phyloP scores from a whole-genome alignment of 2,329 filamentous ascomycete species.

The Clarireedia paspali region DNA sequence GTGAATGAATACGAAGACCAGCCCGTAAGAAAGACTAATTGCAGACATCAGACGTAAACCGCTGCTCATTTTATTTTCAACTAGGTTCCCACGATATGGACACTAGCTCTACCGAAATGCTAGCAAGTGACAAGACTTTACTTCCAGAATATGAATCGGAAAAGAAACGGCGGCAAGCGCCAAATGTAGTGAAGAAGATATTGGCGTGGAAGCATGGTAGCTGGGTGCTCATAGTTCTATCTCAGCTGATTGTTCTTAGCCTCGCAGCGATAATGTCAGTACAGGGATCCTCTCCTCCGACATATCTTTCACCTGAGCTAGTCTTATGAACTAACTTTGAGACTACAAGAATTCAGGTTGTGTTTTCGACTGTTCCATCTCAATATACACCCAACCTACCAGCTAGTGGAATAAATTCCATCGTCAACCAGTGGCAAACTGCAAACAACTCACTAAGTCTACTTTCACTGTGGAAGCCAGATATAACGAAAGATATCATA shows the following conservation, averaged over 20 bases:
- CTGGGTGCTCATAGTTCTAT: no score
- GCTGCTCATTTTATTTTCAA: no score
- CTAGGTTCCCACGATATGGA: no score
- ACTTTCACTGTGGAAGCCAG: not conserved
- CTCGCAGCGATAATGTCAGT: not conserved
- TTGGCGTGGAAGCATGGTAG: no score
- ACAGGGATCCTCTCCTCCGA: not conserved
- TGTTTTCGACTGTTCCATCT: not conserved
- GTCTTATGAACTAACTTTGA: not conserved
- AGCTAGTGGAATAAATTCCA: not conserved
- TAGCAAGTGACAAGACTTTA: no score
- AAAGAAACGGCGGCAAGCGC: no score
- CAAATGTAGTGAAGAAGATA: no score
- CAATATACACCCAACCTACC: not conserved
- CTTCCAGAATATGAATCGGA: no score
- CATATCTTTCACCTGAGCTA: not conserved
- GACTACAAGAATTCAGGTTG: not conserved
- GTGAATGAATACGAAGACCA: no score
- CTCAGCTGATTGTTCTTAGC: not conserved
- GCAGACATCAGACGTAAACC: no score
- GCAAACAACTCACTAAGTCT: not conserved
- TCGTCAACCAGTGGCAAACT: not conserved
- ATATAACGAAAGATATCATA: conserved; percentile 1
- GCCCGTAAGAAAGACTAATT: no score
- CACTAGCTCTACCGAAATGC: no score